Base-by-base conservation (phyloP, 2,329 filamentous ascomycete species). In the Raffaelea arxii region DNA sequence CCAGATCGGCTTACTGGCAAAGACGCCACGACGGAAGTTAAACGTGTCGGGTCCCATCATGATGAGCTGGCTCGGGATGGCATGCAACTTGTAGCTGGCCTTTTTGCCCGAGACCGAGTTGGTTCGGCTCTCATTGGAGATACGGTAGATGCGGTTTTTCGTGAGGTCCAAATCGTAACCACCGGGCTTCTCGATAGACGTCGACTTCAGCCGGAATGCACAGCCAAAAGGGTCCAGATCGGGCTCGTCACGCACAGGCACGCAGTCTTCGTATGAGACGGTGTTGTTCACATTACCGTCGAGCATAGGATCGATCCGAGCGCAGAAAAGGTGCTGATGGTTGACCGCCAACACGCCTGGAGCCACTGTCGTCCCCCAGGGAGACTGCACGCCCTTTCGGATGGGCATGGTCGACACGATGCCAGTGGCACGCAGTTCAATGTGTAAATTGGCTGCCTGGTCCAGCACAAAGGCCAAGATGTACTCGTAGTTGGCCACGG, bases 401-500 rank as follows among this genome's bases (percentile, higher is more conserved):
- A 84, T 80, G 51, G 75, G 71, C 19, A 77, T 71, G 2, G 78
- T 75, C 12, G 71, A 77, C 18, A 85, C 66, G 32, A 86, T 77
- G 1, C 82, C 82, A 0, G 81, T 85, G 0, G 81, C 80, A 2
- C 81, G 70, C 1, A 75, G 74, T 58, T 85, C 80, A 35, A 82
- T 63, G 0, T 68, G 71, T 45, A 85, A 72, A 4, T 70, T 74
- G 2, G 75, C 82, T 2, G 77, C 72, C 43, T 81, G 78, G 53
- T 81, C 72, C 46, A 86, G 74, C 51, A 67, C 68, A 44, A 66
- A 74, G 38, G 65, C 63, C 30, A 75, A 69, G 4, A 72, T 63
- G 46, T 75, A 86, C 56, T 86, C 82, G 62, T 86, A 85, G 62
- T 86, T 86, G 24, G 75, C 77, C 1, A 84, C 69, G 0, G 82